Evolutionary conservation across 2,329 filamentous ascomycete genomes (phyloP), one percentile per base, ranked within the genome.

Genomic region (Aspergillus intermedius): DNA sequence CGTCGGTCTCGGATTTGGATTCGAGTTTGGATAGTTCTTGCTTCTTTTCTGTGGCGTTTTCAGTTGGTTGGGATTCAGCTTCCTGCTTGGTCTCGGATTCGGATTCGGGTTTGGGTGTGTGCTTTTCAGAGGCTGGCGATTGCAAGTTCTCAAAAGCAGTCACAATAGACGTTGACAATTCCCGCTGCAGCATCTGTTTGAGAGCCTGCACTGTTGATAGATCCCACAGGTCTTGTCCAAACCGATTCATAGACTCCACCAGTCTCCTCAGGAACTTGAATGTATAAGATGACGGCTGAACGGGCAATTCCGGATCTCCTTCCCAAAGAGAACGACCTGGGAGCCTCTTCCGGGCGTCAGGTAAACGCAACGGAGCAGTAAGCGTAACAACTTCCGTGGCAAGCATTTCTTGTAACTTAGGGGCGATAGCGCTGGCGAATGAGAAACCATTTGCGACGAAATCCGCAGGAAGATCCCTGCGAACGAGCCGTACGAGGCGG

Each of bases 201-300:
- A 95, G 60, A 0, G 74, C 72, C 0, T 59, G 58, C 1, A 91
- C 79, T 0, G 87, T 86, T 2, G 76, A 74, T 2, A 81, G 77
- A 46, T 84, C 90, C 91, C 91, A 97, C 2, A 96, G 67, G 64
- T 96, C 91, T 42, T 80, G 74, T 0, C 91, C 91, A 3, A 79
- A 73, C 10, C 77, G 73, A 3, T 78, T 78, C 88, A 96, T 94
- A 4, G 77, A 74, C 42, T 73, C 70, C 4, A 81, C 79, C 23
- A 95, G 62, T 41, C 75, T 75, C 21, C 82, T 80, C 44, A 96
- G 61, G 47, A 94, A 83, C 51, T 78, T 80, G 62, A 95, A 95
- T 0, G 82, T 74, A 17, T 77, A 76, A 0, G 88, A 83, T 0
- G 88, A 91, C 1, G 89, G 89, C 60, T 93, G 88, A 5, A 82